Percentiles rank a stretch among this genome's conserved stretches.
Evolutionary conservation across 208 protist species (phyloP).

Genomic region (Leptomonas seymouri): DNA sequence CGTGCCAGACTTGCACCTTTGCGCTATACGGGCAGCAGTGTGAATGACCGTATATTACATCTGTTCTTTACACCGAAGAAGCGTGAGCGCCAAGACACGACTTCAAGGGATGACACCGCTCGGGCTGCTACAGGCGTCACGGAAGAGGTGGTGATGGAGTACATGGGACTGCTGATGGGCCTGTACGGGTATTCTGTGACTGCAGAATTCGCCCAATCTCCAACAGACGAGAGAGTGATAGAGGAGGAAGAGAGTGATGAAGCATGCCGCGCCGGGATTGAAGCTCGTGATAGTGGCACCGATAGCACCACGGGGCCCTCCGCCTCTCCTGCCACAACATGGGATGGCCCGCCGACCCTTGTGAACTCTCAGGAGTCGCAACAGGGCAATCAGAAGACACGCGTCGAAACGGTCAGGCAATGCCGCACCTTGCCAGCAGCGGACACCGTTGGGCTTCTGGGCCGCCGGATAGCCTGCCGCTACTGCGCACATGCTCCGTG

Average conservation of each 20-base stretch:
- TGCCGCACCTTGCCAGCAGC: conserved; percentile 2
- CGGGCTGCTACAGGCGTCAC: neutral
- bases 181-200: conserved; percentile 33
- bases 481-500: conserved; percentile 23
- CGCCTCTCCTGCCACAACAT: neutral
- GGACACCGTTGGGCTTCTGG: conserved; percentile 9
- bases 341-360: neutral
- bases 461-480: conserved; percentile 17
- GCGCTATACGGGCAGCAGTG: conserved; percentile 34
- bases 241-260: neutral
- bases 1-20: conserved; percentile 1
- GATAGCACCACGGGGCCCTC: neutral
- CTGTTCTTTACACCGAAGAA: conserved; percentile 38
- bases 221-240: neutral
- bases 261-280: too few species aligned
- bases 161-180: conserved; percentile 35
- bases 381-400: neutral
- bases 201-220: neutral
- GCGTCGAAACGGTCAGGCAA: conserved; percentile 6
- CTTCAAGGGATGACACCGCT: neutral
- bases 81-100: conserved; percentile 7
- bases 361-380: neutral
- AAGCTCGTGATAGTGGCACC: neutral
- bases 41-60: conserved; percentile 35
- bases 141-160: conserved; percentile 12